A percentile compares a stretch with the other conserved stretches of the same genome.
phyloP scores from a whole-genome alignment of 2,329 filamentous ascomycete genomes.

The Arthrobotrys musiformis region DNA sequence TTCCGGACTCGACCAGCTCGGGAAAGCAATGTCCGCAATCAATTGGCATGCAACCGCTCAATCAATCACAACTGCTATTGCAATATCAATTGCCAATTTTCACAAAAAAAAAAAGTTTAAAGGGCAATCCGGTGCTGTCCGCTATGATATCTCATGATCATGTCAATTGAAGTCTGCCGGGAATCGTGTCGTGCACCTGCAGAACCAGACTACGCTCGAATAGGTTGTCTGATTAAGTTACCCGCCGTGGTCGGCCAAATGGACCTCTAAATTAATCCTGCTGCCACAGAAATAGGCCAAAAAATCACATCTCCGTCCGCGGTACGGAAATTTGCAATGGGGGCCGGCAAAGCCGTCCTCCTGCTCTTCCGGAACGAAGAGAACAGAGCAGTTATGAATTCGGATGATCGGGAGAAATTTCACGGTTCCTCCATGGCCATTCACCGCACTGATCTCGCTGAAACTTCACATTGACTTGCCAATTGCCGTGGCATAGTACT shows the following conservation, averaged over 20 bases:
- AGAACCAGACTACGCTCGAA: conserved; percentile 10
- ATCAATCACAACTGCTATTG: background rate
- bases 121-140: background rate
- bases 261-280: conserved; percentile 29
- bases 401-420: conserved; percentile 55
- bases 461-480: too few species aligned
- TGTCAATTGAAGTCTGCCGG: conserved; percentile 17
- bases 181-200: conserved; percentile 22
- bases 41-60: too few species aligned
- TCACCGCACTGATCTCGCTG: too few species aligned
- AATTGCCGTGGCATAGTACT: conserved; percentile 20
- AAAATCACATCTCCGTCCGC: conserved; percentile 32
- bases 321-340: conserved; percentile 54
- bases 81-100: background rate
- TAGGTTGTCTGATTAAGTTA: conserved; percentile 12
- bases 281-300: conserved; percentile 11
- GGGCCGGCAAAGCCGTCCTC: conserved; percentile 15
- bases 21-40: background rate
- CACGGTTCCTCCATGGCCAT: background rate
- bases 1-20: background rate
- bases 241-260: conserved; percentile 45
- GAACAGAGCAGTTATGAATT: conserved; percentile 13
- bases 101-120: background rate
- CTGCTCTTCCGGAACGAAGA: conserved; percentile 54
- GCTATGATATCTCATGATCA: background rate